Conservation (phyloP, 208 protist species). For the Crithidia bombi region DNA sequence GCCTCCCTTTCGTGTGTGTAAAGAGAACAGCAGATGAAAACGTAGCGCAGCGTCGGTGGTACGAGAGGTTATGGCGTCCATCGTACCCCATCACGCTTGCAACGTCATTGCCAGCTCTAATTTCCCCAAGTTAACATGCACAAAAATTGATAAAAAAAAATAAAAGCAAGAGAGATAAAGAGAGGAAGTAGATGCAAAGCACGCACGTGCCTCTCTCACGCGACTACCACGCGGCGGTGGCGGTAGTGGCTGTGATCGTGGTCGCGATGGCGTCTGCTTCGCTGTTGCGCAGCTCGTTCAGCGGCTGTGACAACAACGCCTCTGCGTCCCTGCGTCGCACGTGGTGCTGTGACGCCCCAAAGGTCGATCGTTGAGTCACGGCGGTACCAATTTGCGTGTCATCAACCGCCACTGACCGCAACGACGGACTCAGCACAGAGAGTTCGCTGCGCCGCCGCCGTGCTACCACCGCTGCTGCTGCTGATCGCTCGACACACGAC, state of each 20-base stretch:
- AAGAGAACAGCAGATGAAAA: background rate
- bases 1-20: no score
- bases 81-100: no score
- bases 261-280: background rate
- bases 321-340: slow-evolving; percentile 5
- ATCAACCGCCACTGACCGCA: background rate
- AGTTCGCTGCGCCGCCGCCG: slow-evolving; percentile 7
- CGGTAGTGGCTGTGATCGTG: no score
- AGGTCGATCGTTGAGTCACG: slow-evolving; percentile 11
- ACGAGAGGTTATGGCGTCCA: background rate
- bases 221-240: background rate
- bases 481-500: background rate
- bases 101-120: no score
- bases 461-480: background rate
- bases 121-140: no score
- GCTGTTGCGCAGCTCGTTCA: slow-evolving; percentile 5
- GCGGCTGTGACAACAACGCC: slow-evolving; percentile 15
- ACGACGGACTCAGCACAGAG: background rate
- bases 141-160: background rate
- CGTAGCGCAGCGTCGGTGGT: background rate
- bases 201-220: background rate
- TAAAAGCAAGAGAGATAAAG: background rate
- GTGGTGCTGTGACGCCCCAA: slow-evolving; percentile 5
- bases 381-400: slow-evolving; percentile 12
- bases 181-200: no score